phyloP scores from a whole-genome alignment of 179 eudicot species.

The Heliamphora pulchella region DNA sequence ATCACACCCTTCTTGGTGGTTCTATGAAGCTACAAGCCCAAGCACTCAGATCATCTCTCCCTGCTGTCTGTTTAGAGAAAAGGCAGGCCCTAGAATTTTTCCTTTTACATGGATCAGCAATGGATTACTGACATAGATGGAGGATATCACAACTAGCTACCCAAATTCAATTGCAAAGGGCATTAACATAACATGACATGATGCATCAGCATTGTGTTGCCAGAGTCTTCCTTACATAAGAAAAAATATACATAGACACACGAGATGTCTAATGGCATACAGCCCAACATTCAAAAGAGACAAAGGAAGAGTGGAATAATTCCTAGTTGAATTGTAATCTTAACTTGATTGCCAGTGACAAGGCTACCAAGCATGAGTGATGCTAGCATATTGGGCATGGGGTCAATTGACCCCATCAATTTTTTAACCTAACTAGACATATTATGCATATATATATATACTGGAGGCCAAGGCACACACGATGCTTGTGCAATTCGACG shows the following conservation, averaged over 20 bases:
- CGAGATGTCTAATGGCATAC: not conserved
- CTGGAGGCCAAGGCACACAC: no score
- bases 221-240: slow-evolving; percentile 2
- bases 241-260: not conserved
- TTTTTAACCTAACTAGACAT: no score
- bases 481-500: no score
- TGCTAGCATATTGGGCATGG: no score
- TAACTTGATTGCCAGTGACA: not conserved
- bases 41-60: not conserved
- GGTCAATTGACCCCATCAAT: no score
- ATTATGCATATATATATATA: no score
- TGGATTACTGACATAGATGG: not conserved
- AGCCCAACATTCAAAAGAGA: not conserved
- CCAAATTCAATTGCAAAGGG: not conserved
- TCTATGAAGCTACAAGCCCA: not conserved
- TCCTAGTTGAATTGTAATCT: not conserved
- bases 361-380: no score
- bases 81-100: not conserved
- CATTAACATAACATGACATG: not conserved
- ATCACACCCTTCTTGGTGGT: not conserved
- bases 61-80: not conserved
- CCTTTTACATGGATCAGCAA: not conserved
- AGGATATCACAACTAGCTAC: not conserved
- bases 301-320: not conserved
- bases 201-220: slow-evolving; percentile 2